phyloP scores from a whole-genome alignment of 140 eudicot genomes.

The Cichorium intybus region DNA sequence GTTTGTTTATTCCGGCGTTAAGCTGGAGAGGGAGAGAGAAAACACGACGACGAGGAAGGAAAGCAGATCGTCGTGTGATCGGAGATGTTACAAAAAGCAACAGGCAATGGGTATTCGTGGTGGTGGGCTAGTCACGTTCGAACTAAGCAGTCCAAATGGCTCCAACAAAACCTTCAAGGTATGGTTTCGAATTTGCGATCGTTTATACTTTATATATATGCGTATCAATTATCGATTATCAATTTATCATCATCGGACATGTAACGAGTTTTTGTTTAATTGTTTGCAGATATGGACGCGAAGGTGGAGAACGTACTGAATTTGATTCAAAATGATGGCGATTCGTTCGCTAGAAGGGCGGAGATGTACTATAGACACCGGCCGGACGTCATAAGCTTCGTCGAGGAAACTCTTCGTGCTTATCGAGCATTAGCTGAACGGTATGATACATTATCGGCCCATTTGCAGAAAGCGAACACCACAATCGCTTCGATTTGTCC shows the following conservation, averaged over 20 bases:
- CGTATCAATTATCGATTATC: neutral
- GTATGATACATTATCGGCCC: conserved; percentile 71
- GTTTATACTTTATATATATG: too few species aligned
- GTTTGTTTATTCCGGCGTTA: neutral
- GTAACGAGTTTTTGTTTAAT: conserved; percentile 15
- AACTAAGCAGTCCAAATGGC: conserved; percentile 92
- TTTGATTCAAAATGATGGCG: conserved; percentile 86
- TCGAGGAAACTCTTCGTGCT: conserved; percentile 71
- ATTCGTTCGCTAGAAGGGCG: conserved; percentile 89
- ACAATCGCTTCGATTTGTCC: conserved; percentile 84
- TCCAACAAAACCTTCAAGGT: conserved; percentile 84
- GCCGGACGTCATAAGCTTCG: conserved; percentile 75
- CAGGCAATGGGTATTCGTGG: conserved; percentile 78
- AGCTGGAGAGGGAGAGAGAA: conserved; percentile 13
- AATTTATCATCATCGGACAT: neutral
- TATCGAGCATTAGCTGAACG: conserved; percentile 83
- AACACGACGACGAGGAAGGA: conserved; percentile 13
- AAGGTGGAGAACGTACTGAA: conserved; percentile 62
- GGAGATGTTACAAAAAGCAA: conserved; percentile 74
- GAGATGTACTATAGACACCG: conserved; percentile 91
- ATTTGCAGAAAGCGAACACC: conserved; percentile 82
- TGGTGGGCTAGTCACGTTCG: conserved; percentile 91
- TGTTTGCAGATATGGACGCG: conserved; percentile 73
- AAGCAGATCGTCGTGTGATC: conserved; percentile 21
- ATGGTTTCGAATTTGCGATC: too few species aligned